Evolutionary conservation across 2,329 filamentous ascomycete genomes (phyloP).

Genomic region (Sclerotinia spermophila): DNA sequence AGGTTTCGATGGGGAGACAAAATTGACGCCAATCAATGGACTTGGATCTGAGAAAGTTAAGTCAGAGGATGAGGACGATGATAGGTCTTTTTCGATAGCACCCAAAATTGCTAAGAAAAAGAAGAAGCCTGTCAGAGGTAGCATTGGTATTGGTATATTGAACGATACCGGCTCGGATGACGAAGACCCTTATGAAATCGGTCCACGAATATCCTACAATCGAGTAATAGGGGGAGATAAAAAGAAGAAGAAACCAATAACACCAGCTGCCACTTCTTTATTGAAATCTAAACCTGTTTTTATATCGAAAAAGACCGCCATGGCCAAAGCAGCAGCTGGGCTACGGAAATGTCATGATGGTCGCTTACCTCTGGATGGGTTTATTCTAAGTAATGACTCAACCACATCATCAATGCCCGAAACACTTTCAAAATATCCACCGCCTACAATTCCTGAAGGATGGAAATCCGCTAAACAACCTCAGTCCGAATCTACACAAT

Average conservation of each 20-base stretch:
- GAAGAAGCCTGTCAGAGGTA: conserved; percentile 51
- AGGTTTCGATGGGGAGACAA: conserved; percentile 59
- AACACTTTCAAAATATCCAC: conserved; percentile 50
- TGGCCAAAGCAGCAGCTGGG: conserved; percentile 42
- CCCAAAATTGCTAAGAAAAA: conserved; percentile 44
- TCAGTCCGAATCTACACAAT: conserved; percentile 35
- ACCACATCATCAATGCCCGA: conserved; percentile 46
- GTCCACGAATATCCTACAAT: conserved; percentile 86
- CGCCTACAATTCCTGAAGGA: conserved; percentile 64
- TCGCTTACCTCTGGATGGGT: conserved; percentile 73
- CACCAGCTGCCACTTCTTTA: conserved; percentile 58
- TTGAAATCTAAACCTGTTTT: conserved; percentile 69
- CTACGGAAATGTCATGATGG: conserved; percentile 78
- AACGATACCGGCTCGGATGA: conserved; percentile 95
- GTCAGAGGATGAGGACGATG: conserved; percentile 48
- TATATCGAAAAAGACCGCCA: conserved; percentile 60
- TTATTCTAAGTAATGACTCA: conserved; percentile 61
- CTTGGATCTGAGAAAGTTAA: conserved; percentile 34
- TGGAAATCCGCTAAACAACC: conserved; percentile 65
- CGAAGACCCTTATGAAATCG: conserved; percentile 89
- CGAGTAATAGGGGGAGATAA: conserved; percentile 76
- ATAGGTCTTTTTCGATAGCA: conserved; percentile 26
- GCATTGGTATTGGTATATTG: conserved; percentile 81
- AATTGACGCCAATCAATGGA: conserved; percentile 41
- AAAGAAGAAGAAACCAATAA: conserved; percentile 65